These are phyloP conservation scores for Pisolithus thermaeus DNA, from an alignment of 1,284 basidiomycete species.

Conservation along the genomic window DNA sequence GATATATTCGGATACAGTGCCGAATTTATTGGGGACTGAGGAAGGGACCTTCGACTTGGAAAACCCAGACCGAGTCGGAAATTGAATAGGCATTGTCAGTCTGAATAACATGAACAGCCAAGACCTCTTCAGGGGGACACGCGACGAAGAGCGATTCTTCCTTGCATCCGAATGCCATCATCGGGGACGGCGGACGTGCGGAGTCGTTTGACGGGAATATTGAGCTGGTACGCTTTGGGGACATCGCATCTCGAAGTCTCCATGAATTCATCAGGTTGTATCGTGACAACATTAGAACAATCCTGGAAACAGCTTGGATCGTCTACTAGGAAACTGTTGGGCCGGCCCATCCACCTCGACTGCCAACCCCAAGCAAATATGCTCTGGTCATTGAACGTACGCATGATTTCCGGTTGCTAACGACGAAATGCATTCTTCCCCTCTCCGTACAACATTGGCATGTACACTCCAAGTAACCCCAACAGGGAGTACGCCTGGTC, in stretches of 20 bases:
- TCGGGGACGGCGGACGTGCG: not conserved
- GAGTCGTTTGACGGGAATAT: not conserved
- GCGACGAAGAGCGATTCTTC: too few relatives aligned
- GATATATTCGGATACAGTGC: too few relatives aligned
- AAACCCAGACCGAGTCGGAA: too few relatives aligned
- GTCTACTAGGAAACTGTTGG: not conserved
- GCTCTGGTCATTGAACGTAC: conserved; percentile 8
- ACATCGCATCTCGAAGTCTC: not conserved
- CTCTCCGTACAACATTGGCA: conserved; percentile 13
- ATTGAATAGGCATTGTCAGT: too few relatives aligned
- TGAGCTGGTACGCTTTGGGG: not conserved
- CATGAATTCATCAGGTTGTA: not conserved
- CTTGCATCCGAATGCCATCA: not conserved
- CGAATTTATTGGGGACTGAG: too few relatives aligned
- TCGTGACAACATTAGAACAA: not conserved
- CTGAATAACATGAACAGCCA: too few relatives aligned
- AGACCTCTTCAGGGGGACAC: too few relatives aligned
- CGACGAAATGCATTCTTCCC: conserved; percentile 6
- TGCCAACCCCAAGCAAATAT: conserved; percentile 9
- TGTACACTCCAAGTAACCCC: conserved; percentile 10
- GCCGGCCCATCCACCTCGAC: not conserved
- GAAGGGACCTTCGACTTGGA: too few relatives aligned
- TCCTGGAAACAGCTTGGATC: not conserved
- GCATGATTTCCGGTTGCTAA: conserved; percentile 9
- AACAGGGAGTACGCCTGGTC: conserved; percentile 12